These are phyloP conservation scores for Pholiota molesta DNA, from an alignment of 768 basidiomycete species.

Conservation along the genomic window DNA sequence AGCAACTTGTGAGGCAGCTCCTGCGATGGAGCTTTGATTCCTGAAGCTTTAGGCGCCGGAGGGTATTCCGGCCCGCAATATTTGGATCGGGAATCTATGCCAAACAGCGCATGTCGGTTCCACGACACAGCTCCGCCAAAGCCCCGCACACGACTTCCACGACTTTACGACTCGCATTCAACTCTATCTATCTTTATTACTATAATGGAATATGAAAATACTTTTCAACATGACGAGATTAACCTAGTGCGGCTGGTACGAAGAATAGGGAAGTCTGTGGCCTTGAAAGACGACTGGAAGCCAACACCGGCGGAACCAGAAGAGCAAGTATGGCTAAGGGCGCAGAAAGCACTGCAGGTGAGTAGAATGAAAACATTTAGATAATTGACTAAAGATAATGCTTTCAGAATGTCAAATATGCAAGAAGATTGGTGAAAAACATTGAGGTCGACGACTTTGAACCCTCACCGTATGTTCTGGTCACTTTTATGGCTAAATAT, in stretches of 20 bases:
- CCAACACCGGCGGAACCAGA: constrained; percentile 17
- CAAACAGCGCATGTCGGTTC: not conserved
- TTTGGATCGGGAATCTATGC: not conserved
- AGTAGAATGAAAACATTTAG: constrained; percentile 13
- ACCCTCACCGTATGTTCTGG: constrained; percentile 41
- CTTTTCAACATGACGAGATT: constrained; percentile 58
- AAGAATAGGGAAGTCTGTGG: constrained; percentile 58
- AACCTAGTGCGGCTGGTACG: constrained; percentile 66
- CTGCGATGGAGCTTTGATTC: no score
- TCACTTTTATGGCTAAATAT: no score
- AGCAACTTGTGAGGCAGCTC: no score
- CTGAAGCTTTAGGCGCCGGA: no score
- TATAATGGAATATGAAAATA: constrained; percentile 9
- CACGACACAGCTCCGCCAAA: not conserved
- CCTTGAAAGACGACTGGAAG: constrained; percentile 41
- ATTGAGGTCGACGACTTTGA: constrained; percentile 54
- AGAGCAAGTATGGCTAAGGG: constrained; percentile 53
- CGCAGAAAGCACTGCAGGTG: constrained; percentile 60
- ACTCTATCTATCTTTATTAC: not conserved
- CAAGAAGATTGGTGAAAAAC: constrained; percentile 57
- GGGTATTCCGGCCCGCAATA: no score
- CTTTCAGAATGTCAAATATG: constrained; percentile 53
- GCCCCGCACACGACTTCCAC: not conserved
- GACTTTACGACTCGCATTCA: not conserved
- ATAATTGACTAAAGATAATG: not conserved